Conservation (phyloP, 495 filamentous ascomycete genomes). For the Copromyces sp. region DNA sequence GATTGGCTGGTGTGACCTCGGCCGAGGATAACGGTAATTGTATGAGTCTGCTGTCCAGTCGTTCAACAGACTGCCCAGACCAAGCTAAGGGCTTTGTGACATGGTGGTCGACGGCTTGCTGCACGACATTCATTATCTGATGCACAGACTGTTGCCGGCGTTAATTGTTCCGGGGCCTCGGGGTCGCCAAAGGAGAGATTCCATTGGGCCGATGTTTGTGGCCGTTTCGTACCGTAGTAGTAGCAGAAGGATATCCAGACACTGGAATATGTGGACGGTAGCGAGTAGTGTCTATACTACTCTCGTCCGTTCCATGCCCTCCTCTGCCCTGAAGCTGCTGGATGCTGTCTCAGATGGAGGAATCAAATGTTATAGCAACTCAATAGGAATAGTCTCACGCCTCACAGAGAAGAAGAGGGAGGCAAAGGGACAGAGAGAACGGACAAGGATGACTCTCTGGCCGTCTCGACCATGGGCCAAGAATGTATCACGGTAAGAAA, state of each 20-base stretch:
- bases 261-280: not conserved
- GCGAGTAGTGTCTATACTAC: not conserved
- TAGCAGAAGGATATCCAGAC: not conserved
- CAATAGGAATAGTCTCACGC: not conserved
- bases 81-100: not conserved
- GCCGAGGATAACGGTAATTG: not conserved
- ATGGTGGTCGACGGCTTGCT: not conserved
- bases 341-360: not conserved
- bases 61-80: not conserved
- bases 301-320: not conserved
- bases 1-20: not conserved
- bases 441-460: not conserved
- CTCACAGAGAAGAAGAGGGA: not conserved
- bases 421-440: not conserved
- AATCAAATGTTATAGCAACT: not conserved
- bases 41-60: not conserved
- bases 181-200: not conserved
- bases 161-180: not conserved
- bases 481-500: not conserved
- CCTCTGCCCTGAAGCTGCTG: not conserved
- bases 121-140: not conserved
- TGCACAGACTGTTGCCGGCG: not conserved
- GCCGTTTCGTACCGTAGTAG: not conserved
- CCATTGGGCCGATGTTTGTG: not conserved
- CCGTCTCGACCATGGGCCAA: not conserved